Evolutionary conservation across 768 basidiomycete species (phyloP).

Genomic region (Exsudoporus frostii): DNA sequence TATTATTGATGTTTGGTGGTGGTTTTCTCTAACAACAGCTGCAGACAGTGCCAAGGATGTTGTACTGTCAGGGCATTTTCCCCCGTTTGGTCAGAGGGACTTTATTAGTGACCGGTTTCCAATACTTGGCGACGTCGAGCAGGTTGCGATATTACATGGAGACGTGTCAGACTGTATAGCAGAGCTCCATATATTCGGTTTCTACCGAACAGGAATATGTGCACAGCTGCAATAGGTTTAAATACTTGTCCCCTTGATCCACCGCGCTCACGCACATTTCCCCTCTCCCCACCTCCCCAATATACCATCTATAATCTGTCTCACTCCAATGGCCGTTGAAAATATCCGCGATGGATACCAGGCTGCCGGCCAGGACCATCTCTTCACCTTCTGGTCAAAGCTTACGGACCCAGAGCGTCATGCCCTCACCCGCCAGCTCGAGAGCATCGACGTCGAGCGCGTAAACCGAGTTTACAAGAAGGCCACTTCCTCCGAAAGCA

Average conservation of each 20-base stretch:
- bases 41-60: neutral
- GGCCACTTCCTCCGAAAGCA: conserved; percentile 66
- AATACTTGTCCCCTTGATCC: conserved; percentile 4
- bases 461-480: conserved; percentile 86
- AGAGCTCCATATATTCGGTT: conserved; percentile 13
- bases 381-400: conserved; percentile 82
- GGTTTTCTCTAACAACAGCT: neutral
- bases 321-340: conserved; percentile 49
- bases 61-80: neutral
- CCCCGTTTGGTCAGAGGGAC: neutral
- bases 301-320: neutral
- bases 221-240: conserved; percentile 6
- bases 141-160: conserved; percentile 7
- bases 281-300: neutral
- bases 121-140: neutral
- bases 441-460: conserved; percentile 79
- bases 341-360: conserved; percentile 62
- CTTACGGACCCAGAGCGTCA: conserved; percentile 64
- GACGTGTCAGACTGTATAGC: neutral
- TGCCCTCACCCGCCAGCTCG: conserved; percentile 67
- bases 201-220: conserved; percentile 16
- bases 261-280: neutral
- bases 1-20: neutral
- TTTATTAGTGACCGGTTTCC: neutral
- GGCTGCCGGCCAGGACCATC: conserved; percentile 81